These are phyloP conservation scores for Pichia sp. DNA, from an alignment of 1,139 yeast species.

Conservation along the genomic window DNA sequence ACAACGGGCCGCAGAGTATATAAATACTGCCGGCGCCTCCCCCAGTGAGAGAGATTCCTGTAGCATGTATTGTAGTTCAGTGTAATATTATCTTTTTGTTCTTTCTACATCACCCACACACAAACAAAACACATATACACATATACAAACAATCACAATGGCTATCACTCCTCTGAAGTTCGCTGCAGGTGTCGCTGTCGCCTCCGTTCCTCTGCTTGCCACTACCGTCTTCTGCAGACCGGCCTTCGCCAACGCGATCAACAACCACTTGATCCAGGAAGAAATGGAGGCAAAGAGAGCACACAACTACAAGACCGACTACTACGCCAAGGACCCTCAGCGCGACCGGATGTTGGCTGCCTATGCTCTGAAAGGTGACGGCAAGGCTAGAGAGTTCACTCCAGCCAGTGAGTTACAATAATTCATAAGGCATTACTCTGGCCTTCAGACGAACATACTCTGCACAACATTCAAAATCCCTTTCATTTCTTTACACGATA, in stretches of 20 bases:
- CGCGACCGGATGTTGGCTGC: conserved; percentile 25
- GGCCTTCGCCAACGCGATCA: conserved; percentile 32
- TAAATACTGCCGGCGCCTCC: no score
- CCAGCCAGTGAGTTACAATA: conserved; percentile 6
- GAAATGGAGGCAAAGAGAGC: conserved; percentile 26
- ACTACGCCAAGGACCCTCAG: conserved; percentile 19
- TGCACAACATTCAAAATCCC: background rate
- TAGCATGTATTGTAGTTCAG: no score
- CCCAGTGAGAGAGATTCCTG: no score
- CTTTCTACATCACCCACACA: conserved; percentile 5
- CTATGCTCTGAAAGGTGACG: conserved; percentile 26
- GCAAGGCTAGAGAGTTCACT: conserved; percentile 28
- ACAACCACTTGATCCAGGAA: conserved; percentile 31
- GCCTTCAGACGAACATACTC: background rate
- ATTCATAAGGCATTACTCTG: no score
- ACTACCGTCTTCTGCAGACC: conserved; percentile 30
- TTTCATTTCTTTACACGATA: background rate
- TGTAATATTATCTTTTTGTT: background rate
- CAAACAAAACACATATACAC: background rate
- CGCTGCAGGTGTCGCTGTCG: conserved; percentile 28
- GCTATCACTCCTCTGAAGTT: conserved; percentile 27
- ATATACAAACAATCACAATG: conserved; percentile 9
- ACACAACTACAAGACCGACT: conserved; percentile 28
- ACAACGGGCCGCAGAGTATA: no score
- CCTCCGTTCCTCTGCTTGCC: conserved; percentile 27